Conservation (phyloP, 2,329 filamentous ascomycete species). For the Whalleya microplaca region DNA sequence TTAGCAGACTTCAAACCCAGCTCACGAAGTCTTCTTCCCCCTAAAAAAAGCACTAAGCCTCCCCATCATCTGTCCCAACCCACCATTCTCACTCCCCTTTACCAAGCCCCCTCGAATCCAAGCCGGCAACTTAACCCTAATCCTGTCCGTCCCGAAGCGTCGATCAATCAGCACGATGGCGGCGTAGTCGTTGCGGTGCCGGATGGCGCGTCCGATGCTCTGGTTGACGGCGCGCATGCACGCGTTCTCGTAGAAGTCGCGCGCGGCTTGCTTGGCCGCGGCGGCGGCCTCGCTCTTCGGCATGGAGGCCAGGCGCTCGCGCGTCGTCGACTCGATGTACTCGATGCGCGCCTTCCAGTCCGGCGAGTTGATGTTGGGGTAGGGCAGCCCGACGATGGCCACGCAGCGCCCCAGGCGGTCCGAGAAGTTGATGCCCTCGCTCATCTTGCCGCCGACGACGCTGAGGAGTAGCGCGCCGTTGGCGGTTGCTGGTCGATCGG, state of each 20-base stretch:
- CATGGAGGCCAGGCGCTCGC: slow-evolving; percentile 40
- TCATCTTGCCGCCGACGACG: slow-evolving; percentile 92
- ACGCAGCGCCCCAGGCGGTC: slow-evolving; percentile 88
- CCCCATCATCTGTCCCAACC: slow-evolving; percentile 63
- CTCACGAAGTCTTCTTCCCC: slow-evolving; percentile 44
- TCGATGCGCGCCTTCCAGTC: slow-evolving; percentile 93
- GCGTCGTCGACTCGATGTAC: slow-evolving; percentile 72
- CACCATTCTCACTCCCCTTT: slow-evolving; percentile 50
- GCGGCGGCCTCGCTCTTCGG: slow-evolving; percentile 38
- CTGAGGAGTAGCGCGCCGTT: slow-evolving; percentile 82
- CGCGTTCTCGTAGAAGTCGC: slow-evolving; percentile 89
- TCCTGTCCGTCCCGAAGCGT: slow-evolving; percentile 74
- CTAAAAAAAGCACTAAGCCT: slow-evolving; percentile 62
- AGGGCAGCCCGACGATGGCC: slow-evolving; percentile 88
- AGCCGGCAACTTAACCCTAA: slow-evolving; percentile 78
- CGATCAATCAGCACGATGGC: slow-evolving; percentile 84
- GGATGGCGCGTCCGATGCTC: slow-evolving; percentile 89
- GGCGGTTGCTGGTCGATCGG: no score
- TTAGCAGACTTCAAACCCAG: not conserved
- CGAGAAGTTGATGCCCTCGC: slow-evolving; percentile 97
- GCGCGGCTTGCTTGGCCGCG: slow-evolving; percentile 59
- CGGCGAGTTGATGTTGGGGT: slow-evolving; percentile 84
- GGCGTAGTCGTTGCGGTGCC: slow-evolving; percentile 87
- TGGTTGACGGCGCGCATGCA: slow-evolving; percentile 98
- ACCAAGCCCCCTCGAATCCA: slow-evolving; percentile 82